Conservation (phyloP, 306 rosid species). For the Pyrus pyrifolia region DNA sequence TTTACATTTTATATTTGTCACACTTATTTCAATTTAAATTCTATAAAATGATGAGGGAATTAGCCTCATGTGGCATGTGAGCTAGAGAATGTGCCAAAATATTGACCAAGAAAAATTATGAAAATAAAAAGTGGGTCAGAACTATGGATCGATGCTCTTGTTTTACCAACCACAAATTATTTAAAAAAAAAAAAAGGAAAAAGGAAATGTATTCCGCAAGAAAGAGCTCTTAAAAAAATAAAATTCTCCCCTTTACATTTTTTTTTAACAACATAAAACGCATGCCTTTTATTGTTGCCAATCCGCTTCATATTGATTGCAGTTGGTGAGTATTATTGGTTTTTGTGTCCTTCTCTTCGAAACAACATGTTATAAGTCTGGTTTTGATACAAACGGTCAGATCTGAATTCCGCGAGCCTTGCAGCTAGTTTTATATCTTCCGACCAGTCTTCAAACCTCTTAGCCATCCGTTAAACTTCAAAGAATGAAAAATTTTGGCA, state of each 20-base stretch:
- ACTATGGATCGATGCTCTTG: background rate
- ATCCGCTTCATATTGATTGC: background rate
- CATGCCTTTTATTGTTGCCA: background rate
- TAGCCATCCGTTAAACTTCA: no score
- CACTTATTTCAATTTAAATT: background rate
- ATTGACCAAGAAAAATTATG: background rate
- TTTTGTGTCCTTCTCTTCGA: no score
- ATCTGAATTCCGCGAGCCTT: no score
- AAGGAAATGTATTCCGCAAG: background rate
- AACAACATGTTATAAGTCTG: no score
- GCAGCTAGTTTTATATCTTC: no score
- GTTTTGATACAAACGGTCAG: no score
- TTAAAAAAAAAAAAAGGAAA: background rate
- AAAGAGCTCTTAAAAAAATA: background rate
- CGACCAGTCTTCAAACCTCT: no score
- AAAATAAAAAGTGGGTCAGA: background rate
- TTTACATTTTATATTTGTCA: background rate
- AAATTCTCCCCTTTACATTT: background rate
- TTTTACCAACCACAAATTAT: background rate
- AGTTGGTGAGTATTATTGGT: no score
- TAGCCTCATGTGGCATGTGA: background rate
- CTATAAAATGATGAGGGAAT: background rate
- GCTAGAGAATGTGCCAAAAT: background rate
- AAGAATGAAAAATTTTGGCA: no score
- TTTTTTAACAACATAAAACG: background rate